Percentiles rank a stretch among this genome's conserved stretches.
Conservation (phyloP, 768 basidiomycete genomes). For the Kwoniella sp. region DNA sequence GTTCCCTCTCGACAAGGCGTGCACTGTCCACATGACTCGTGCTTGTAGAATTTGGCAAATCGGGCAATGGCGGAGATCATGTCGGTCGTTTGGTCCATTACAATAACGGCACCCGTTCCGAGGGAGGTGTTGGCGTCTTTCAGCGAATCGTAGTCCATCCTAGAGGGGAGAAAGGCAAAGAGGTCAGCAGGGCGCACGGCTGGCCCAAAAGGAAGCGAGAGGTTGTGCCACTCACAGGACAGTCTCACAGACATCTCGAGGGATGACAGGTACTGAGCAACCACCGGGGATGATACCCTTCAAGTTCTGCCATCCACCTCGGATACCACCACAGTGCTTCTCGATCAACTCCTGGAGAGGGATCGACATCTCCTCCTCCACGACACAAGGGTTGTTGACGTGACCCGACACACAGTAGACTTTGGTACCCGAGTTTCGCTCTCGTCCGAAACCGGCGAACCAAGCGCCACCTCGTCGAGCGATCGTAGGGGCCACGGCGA, state of each 20-base stretch:
- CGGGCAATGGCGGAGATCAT: conserved; percentile 91
- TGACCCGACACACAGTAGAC: conserved; percentile 94
- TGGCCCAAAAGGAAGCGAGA: conserved; percentile 2
- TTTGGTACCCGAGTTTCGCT: conserved; percentile 95
- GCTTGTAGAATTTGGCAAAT: conserved; percentile 95
- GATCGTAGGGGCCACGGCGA: conserved; percentile 96
- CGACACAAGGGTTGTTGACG: conserved; percentile 95
- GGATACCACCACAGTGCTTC: conserved; percentile 94
- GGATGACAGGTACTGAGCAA: conserved; percentile 88
- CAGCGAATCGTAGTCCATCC: conserved; percentile 98
- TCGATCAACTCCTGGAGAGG: conserved; percentile 90
- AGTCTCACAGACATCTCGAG: conserved; percentile 76
- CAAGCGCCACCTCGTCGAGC: conserved; percentile 82
- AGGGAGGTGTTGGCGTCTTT: conserved; percentile 96
- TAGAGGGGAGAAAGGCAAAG: conserved; percentile 45
- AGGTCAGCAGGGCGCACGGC: too few species aligned
- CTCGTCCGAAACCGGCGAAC: conserved; percentile 91
- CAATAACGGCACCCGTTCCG: conserved; percentile 96
- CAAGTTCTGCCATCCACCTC: conserved; percentile 94
- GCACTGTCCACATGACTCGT: conserved; percentile 97
- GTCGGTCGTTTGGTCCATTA: conserved; percentile 98
- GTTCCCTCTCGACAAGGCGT: conserved; percentile 77
- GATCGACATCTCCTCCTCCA: conserved; percentile 99
- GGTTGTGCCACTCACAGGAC: conserved; percentile 70
- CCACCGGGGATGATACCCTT: conserved; percentile 97